Evolutionary conservation across 768 basidiomycete species (phyloP).

Genomic region (Kockovaella imperatae): DNA sequence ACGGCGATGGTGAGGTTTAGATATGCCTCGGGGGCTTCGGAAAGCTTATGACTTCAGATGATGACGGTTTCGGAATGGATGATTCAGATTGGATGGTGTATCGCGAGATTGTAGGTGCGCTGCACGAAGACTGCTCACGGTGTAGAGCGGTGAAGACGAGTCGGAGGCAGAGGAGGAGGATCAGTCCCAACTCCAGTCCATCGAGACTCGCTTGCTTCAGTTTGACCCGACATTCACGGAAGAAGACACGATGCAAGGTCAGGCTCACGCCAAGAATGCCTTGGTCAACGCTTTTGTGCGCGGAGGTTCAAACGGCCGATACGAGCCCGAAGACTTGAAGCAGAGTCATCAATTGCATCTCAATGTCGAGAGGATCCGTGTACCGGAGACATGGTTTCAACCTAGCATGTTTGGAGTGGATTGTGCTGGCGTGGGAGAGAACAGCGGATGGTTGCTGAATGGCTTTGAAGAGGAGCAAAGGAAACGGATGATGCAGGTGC

Average conservation of each 20-base stretch:
- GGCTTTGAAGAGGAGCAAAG: constrained; percentile 64
- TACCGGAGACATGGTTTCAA: constrained; percentile 85
- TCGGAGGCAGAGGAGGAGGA: constrained; percentile 89
- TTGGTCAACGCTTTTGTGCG: constrained; percentile 70
- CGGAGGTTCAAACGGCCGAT: constrained; percentile 47
- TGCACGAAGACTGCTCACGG: background rate
- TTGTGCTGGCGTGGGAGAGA: constrained; percentile 87
- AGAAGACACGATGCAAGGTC: constrained; percentile 72
- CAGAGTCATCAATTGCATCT: constrained; percentile 65
- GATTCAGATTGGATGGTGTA: constrained; percentile 98
- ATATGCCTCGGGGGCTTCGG: background rate
- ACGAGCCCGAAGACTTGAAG: constrained; percentile 52
- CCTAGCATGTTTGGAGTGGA: constrained; percentile 92
- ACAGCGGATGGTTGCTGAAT: constrained; percentile 72
- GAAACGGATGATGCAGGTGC: constrained; percentile 65
- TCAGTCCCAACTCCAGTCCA: constrained; percentile 56
- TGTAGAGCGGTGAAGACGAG: constrained; percentile 49
- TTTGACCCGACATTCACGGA: constrained; percentile 77
- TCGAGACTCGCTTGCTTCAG: constrained; percentile 73
- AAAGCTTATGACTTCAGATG: constrained; percentile 45
- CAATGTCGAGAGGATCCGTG: constrained; percentile 81
- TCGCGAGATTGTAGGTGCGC: constrained; percentile 72
- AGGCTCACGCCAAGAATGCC: constrained; percentile 69
- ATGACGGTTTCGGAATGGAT: constrained; percentile 87
- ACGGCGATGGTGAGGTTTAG: constrained; percentile 57